Percentiles rank a stretch among this genome's conserved stretches.
Evolutionary conservation across 1,284 basidiomycete genomes (phyloP).

Genomic region (Cerioporus squamosus): DNA sequence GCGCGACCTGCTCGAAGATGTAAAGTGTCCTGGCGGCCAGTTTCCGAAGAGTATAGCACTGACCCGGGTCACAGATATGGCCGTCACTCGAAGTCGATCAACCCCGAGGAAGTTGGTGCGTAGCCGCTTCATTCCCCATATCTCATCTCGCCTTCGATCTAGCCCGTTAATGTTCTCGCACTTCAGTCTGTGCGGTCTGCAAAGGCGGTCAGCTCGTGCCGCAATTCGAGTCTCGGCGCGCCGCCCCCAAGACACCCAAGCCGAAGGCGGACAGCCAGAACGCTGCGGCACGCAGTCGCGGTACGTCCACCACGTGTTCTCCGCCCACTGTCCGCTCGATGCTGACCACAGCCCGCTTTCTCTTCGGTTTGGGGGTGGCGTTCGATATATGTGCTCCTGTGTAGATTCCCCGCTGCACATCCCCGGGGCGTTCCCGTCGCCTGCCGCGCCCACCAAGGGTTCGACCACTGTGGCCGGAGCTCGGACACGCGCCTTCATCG

Average conservation of each 20-base stretch:
- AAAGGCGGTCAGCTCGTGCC: slow-evolving; percentile 60
- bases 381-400: no score
- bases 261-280: slow-evolving; percentile 43
- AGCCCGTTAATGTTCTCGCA: slow-evolving; percentile 4
- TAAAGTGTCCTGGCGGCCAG: slow-evolving; percentile 36
- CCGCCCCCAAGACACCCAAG: slow-evolving; percentile 43
- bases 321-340: background rate
- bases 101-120: slow-evolving; percentile 66
- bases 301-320: slow-evolving; percentile 35
- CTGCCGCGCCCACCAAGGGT: background rate
- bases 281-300: slow-evolving; percentile 50
- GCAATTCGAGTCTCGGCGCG: slow-evolving; percentile 46
- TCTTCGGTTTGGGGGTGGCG: background rate
- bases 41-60: background rate
- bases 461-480: background rate
- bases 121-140: slow-evolving; percentile 10
- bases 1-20: slow-evolving; percentile 68
- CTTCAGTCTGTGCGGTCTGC: slow-evolving; percentile 51
- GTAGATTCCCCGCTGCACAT: background rate
- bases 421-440: slow-evolving; percentile 1
- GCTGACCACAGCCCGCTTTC: background rate
- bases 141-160: background rate
- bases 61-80: slow-evolving; percentile 58
- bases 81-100: slow-evolving; percentile 78
- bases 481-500: background rate